A percentile compares a stretch with the other conserved stretches of the same genome.
These are phyloP conservation scores for Microdochium paspali DNA, from an alignment of 2,329 filamentous ascomycete genomes.

Conservation along the genomic window DNA sequence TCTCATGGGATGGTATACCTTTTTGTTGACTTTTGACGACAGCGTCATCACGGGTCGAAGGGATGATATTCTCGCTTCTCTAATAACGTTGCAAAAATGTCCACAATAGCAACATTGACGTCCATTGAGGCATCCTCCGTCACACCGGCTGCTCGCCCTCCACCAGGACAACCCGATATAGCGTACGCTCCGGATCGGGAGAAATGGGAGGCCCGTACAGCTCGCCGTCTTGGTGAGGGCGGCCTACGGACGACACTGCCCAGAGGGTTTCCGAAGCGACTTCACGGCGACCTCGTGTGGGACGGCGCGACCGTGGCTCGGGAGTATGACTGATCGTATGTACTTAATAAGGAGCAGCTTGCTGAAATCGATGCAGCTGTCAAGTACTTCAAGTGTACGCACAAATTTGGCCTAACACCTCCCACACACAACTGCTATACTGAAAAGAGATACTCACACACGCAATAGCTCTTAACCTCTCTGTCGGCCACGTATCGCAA, in stretches of 20 bases:
- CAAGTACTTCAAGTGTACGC: constrained; percentile 29
- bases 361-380: constrained; percentile 36
- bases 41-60: background rate
- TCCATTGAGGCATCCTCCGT: constrained; percentile 11
- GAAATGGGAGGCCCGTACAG: constrained; percentile 42
- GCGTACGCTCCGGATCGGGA: constrained; percentile 42
- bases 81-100: constrained; percentile 8
- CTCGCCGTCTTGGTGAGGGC: constrained; percentile 31
- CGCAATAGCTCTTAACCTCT: constrained; percentile 20
- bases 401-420: background rate
- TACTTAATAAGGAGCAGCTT: constrained; percentile 34
- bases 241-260: constrained; percentile 31
- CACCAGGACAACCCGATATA: constrained; percentile 47
- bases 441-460: background rate
- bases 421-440: background rate
- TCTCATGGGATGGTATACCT: no score
- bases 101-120: constrained; percentile 8
- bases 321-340: constrained; percentile 43
- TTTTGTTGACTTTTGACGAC: background rate
- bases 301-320: constrained; percentile 38
- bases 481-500: constrained; percentile 31
- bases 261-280: constrained; percentile 35
- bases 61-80: background rate
- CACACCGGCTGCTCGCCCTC: constrained; percentile 12
- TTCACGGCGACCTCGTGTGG: constrained; percentile 46